Conservation (phyloP, 2,329 filamentous ascomycete species). For the Penicillium rolfsii region DNA sequence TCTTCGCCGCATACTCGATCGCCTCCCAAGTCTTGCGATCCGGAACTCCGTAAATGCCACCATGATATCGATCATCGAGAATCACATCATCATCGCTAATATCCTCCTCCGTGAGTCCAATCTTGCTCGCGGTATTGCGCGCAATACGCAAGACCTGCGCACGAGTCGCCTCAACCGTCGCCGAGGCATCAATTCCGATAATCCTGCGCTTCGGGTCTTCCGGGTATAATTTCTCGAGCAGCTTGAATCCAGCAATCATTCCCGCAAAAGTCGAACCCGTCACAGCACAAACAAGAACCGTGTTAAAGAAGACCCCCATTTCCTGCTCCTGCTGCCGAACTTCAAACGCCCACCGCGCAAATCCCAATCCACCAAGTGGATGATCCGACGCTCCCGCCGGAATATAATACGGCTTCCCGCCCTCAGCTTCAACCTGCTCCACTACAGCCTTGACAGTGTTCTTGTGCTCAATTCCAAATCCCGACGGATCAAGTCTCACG, state of each 20-base stretch:
- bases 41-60: slow-evolving; percentile 68
- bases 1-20: slow-evolving; percentile 68
- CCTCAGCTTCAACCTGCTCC: slow-evolving; percentile 56
- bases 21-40: slow-evolving; percentile 68
- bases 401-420: slow-evolving; percentile 70
- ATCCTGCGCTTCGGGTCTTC: slow-evolving; percentile 54
- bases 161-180: slow-evolving; percentile 63
- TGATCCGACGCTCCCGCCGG: slow-evolving; percentile 73
- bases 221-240: slow-evolving; percentile 56
- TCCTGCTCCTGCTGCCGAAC: slow-evolving; percentile 65
- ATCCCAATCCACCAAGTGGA: slow-evolving; percentile 69
- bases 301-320: slow-evolving; percentile 68
- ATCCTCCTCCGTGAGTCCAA: slow-evolving; percentile 63
- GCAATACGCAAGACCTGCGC: slow-evolving; percentile 70
- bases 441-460: slow-evolving; percentile 59
- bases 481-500: slow-evolving; percentile 61
- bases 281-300: slow-evolving; percentile 69
- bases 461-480: slow-evolving; percentile 72
- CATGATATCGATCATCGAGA: slow-evolving; percentile 68
- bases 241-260: slow-evolving; percentile 73
- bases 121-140: slow-evolving; percentile 63
- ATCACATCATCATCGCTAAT: slow-evolving; percentile 66
- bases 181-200: slow-evolving; percentile 68
- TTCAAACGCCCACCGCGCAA: slow-evolving; percentile 72
- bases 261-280: slow-evolving; percentile 72